These are phyloP conservation scores for Isatis tinctoria DNA, from an alignment of 345 rosid species.

Conservation along the genomic window DNA sequence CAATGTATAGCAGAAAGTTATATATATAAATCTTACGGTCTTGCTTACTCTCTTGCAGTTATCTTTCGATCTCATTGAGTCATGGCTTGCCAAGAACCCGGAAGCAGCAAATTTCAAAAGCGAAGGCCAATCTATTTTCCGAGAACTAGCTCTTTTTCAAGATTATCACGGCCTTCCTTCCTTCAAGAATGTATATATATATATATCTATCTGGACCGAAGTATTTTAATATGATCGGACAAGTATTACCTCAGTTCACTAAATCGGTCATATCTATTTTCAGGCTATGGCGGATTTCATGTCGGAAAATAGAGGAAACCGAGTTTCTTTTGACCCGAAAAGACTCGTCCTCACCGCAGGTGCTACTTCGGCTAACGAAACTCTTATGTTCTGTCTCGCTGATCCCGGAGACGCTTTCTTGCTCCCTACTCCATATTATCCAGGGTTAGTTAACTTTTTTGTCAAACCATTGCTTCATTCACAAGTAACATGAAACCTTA, in stretches of 20 bases:
- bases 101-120: constrained; percentile 53
- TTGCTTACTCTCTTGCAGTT: constrained; percentile 39
- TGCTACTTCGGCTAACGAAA: constrained; percentile 77
- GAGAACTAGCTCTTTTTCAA: constrained; percentile 83
- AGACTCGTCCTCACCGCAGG: constrained; percentile 72
- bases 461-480: constrained; percentile 12
- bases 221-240: background rate
- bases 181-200: constrained; percentile 54
- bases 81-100: constrained; percentile 62
- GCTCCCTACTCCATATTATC: constrained; percentile 78
- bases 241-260: background rate
- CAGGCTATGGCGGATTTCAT: constrained; percentile 72
- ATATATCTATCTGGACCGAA: background rate
- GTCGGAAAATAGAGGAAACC: constrained; percentile 74
- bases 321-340: constrained; percentile 54
- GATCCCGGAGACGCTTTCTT: constrained; percentile 72
- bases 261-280: background rate
- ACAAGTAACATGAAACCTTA: constrained; percentile 27
- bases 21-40: background rate
- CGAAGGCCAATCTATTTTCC: constrained; percentile 59
- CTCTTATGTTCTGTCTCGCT: constrained; percentile 68
- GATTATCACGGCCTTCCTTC: constrained; percentile 69
- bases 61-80: constrained; percentile 59
- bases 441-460: constrained; percentile 53
- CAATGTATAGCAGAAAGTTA: background rate